Conservation (phyloP, 306 rosid genomes). For the Geum urbanum region DNA sequence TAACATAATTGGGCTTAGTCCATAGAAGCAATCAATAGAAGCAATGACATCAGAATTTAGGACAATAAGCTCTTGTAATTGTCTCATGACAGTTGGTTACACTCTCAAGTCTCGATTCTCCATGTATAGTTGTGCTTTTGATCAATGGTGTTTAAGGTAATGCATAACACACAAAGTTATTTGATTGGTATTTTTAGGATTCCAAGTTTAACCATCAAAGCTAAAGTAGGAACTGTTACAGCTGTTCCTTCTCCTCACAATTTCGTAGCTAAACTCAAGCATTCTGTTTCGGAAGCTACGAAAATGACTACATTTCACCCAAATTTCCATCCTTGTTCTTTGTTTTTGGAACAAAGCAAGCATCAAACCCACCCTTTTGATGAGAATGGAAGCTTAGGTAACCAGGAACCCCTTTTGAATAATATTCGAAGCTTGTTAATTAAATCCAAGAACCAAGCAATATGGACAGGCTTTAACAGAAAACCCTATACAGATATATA, state of each 20-base stretch:
- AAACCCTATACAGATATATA: neutral
- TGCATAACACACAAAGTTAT: neutral
- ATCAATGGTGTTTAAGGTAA: neutral
- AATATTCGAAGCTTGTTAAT: neutral
- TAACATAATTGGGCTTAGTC: no score
- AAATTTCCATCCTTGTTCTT: neutral
- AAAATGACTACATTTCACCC: neutral
- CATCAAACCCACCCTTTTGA: slow-evolving; percentile 12
- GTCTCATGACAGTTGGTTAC: no score
- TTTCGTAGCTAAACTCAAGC: slow-evolving; percentile 50
- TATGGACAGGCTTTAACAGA: neutral
- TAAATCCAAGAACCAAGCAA: slow-evolving; percentile 1
- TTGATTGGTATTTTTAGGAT: neutral
- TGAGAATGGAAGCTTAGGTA: neutral
- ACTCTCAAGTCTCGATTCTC: neutral
- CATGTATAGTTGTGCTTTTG: neutral
- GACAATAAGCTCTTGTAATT: no score
- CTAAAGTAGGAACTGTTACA: slow-evolving; percentile 20
- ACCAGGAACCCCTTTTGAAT: slow-evolving; percentile 3
- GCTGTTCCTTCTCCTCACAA: slow-evolving; percentile 29
- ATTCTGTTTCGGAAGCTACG: slow-evolving; percentile 32
- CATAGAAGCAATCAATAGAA: no score
- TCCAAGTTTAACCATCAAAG: slow-evolving; percentile 8
- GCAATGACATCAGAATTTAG: neutral
- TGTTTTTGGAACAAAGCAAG: neutral